Base-by-base conservation (phyloP, 306 rosid genomes). In the Corylus avellana region DNA sequence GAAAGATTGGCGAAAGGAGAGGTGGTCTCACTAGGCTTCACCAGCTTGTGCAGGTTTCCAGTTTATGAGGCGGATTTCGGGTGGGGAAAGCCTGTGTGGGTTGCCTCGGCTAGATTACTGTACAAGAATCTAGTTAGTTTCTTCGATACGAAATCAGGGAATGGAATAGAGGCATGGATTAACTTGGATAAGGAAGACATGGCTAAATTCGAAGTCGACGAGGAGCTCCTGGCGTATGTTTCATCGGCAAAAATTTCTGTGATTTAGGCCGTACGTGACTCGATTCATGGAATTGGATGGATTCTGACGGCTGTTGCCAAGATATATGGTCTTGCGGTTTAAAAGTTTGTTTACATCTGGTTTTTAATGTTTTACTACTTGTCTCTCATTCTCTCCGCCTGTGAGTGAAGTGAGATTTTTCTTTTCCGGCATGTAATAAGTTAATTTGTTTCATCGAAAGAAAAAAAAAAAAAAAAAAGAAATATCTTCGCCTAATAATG, bases 11-110 rank as follows among this genome's bases (percentile, higher is more conserved):
- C 2, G 22, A 20, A 14, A 42, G 63, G 53, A 5, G 53, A 73
- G 1, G 25, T 59, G 54, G 13, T 4, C 42, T 20, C 39, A 17
- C 55, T 55, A 12, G 14, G 42, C 16, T 77, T 77, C 29, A 78
- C 53, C 18, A 72, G 81, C 16, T 72, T 56, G 81, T 2, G 57
- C 12, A 77, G 72, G 20, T 46, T 82, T n/a, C 78, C 78, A 0
- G 16, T 85, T 1, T 80, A 85, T 67, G 87, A 87, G 29, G 75
- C 72, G 37, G 79, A 87, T 53, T 80, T 85, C 44, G 87, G 87
- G 25, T 80, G 89, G 91, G 87, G 91, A n/a, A 83, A 83, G 32
- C 84, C 91, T 18, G 37, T 64, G 0, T 87, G 87, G 89, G 80
- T 83, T 37, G 66, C 75, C 7, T 67, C 83, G 17, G 53, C 79